Evolutionary conservation across 1,139 yeast genomes (phyloP).

Genomic region (Suhomyces yuchorum): DNA sequence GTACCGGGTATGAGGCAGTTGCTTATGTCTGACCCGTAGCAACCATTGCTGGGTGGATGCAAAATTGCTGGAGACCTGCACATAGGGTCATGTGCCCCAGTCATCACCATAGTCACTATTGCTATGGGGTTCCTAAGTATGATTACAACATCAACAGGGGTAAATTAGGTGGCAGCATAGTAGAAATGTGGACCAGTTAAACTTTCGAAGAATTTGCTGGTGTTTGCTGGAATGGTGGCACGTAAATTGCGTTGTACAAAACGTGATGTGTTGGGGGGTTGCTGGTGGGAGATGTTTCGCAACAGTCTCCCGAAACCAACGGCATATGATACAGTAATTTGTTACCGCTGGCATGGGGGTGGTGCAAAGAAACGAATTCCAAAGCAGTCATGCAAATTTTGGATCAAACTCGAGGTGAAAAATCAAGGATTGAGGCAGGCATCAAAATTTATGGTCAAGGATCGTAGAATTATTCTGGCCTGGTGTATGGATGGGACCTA

Average conservation of each 20-base stretch:
- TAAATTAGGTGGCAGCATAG: neutral
- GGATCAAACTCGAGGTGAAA: neutral
- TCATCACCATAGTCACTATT: neutral
- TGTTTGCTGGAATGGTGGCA: neutral
- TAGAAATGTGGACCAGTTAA: neutral
- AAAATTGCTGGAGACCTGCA: slow-evolving; percentile 4
- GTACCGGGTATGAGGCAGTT: neutral
- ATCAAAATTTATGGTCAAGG: neutral
- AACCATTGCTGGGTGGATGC: slow-evolving; percentile 10
- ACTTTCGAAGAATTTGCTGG: neutral
- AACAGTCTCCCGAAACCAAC: neutral
- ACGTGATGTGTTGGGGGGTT: neutral
- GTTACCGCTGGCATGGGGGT: neutral
- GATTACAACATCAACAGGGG: neutral
- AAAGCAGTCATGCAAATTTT: neutral
- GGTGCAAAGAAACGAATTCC: neutral
- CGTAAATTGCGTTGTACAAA: neutral
- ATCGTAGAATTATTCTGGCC: slow-evolving; percentile 20
- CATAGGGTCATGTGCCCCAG: neutral
- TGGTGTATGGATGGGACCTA: slow-evolving; percentile 34
- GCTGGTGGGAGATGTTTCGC: neutral
- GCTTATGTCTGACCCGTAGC: slow-evolving; percentile 4
- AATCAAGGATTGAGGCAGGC: neutral
- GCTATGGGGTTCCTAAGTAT: neutral
- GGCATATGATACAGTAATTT: neutral